Base-by-base conservation (phyloP, 2,329 filamentous ascomycete species). In the Neonectria hederae region DNA sequence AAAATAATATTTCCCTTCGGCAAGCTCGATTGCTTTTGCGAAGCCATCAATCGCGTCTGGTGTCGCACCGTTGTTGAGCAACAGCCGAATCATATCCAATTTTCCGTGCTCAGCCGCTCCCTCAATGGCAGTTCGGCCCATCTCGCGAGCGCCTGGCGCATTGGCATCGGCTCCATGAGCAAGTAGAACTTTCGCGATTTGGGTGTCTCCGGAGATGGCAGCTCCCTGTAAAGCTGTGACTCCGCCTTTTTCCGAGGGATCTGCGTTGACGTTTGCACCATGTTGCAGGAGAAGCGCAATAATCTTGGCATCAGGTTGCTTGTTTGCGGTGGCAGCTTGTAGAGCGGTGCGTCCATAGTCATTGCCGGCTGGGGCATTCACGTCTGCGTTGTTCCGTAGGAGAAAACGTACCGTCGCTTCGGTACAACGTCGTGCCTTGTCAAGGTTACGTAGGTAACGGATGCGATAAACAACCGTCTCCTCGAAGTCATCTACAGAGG, bases 91-190 rank as follows among this genome's bases (percentile, higher is more conserved):
- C 59, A 65, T 63, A 17, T 59, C 59, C 10, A 63, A 55, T 38
- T 54, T 65, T 3, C 59, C 63, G 14, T 63, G 52, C 13, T 65
- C 63, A 4, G 59, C 59, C 5, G 63, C 63, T 2, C 63, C 63
- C 52, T 65, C 63, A 6, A 65, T 43, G 3, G 59, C 63, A 4
- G 49, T 63, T n/a, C 63, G 60, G 2, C 63, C 63, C 13, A 55
- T 26, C 2, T 6, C 9, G 1, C 11, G 17, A 8, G 63, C 40
- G 7, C 21, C 54, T 0, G 43, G 5, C 0, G 63, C 63, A 14
- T 65, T 59, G 8, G 63, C 19, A 4, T 59, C 1, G 9, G 59
- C 63, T 5, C 43, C 28, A 0, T 11, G 22, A 0, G 14, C 22
- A 22, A 63, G 42, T 1, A 65, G 51, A 4, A 54, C 8, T 14